Percentiles rank a stretch among this genome's conserved stretches.
Conservation (phyloP, 352 stramenopile species). For the Discostella stelligera region DNA sequence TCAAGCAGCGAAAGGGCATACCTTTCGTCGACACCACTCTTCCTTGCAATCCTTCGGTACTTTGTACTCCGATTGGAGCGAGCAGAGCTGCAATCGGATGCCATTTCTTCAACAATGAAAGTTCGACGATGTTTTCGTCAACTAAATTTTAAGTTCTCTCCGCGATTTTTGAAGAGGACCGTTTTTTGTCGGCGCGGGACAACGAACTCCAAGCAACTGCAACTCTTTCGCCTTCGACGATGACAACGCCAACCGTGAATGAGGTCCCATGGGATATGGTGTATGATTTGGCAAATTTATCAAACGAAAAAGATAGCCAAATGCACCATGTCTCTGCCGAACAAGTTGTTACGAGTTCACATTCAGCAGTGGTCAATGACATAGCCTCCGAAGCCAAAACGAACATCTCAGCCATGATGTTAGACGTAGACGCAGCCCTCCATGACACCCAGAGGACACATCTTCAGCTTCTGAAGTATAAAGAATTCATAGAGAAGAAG, state of each 20-base stretch:
- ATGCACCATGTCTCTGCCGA: neutral
- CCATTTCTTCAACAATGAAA: constrained; percentile 14
- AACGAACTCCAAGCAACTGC: too few relatives aligned
- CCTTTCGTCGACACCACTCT: constrained; percentile 56
- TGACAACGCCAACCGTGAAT: constrained; percentile 8
- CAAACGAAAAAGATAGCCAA: neutral
- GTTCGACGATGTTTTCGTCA: neutral
- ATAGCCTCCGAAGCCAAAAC: constrained; percentile 27
- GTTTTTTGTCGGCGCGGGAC: too few relatives aligned
- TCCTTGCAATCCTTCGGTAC: constrained; percentile 49
- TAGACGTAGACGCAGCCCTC: constrained; percentile 35
- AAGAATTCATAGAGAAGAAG: constrained; percentile 54
- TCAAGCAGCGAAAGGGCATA: constrained; percentile 13
- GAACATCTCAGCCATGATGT: constrained; percentile 47
- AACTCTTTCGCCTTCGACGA: constrained; percentile 3
- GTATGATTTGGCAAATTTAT: too few relatives aligned
- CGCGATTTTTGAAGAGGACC: neutral
- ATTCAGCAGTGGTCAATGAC: constrained; percentile 30
- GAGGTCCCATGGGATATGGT: constrained; percentile 16
- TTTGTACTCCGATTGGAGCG: constrained; percentile 46
- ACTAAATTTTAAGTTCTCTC: constrained; percentile 11
- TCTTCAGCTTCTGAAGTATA: constrained; percentile 40
- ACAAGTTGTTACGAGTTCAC: neutral
- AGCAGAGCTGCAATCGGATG: constrained; percentile 42
- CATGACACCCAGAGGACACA: constrained; percentile 26